Evolutionary conservation across 768 basidiomycete species (phyloP), one percentile per base, ranked within the genome.

Genomic region (Galerina marginata): DNA sequence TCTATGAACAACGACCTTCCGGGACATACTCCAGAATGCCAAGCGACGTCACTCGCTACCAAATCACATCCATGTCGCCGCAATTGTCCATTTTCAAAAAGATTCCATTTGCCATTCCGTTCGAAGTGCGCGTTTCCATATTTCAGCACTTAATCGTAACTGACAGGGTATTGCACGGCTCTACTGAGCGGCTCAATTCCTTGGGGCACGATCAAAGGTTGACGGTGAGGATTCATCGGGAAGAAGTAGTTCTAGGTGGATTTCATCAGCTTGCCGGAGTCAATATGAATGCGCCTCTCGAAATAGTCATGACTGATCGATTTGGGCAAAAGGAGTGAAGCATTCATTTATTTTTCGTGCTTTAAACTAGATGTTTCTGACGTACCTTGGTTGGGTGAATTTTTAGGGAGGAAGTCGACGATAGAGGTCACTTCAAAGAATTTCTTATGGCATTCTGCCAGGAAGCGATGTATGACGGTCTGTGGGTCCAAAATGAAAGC

Each of bases 21-120:
- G 51, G 60, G 44, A 20, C 20, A 20, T 20, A 20, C 50, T n/a
- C 43, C 11, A 20, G 40, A 14, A 45, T 53, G 53, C 33, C 56
- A 7, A 67, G 72, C 43, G 61, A 67, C 36, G 75, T 84, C 49
- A 81, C 86, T 11, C 90, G 89, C 65, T 88, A 92, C 6, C 88
- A 91, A 63, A 73, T 90, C 43, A 85, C 90, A 0, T 81, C 86
- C 58, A 77, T 98, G 52, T 89, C 91, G 3, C 96, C 96, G 0
- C 87, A 95, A 6, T 82, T 99, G 2, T 93, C 93, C 2, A 83
- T 98, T 25, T 84, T 99, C 54, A 93, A 98, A 77, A 96, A 98
- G 74, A 92, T 99, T 57, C 96, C 96, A 0, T 97, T 97, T 75
- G 87, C 94, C 6, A 91, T 99, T 56, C 96, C 96, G 0, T 99